Percentiles rank a stretch among this genome's conserved stretches.
phyloP scores from a whole-genome alignment of 768 basidiomycete species.

The Cystofilobasidium ferigula region DNA sequence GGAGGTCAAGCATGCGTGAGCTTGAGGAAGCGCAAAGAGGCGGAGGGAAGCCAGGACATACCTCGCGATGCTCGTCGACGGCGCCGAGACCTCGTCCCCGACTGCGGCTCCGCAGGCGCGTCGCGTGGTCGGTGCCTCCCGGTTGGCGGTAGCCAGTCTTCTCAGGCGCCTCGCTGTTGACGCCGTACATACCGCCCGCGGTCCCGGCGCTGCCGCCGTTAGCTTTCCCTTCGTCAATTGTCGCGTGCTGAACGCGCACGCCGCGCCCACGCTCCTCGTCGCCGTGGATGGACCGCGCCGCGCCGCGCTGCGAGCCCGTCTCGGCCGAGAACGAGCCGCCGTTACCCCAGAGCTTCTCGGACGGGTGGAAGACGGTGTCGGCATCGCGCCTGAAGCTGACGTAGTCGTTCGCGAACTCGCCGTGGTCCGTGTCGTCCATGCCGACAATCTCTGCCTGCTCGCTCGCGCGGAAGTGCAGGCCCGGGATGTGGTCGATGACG shows the following conservation, averaged over 20 bases:
- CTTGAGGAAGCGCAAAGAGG: background rate
- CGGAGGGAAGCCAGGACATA: background rate
- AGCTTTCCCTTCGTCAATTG: constrained; percentile 15
- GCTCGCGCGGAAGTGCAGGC: constrained; percentile 51
- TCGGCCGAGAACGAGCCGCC: background rate
- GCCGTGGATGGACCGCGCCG: background rate
- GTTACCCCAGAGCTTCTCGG: background rate
- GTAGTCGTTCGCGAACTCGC: constrained; percentile 21
- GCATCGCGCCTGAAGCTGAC: constrained; percentile 14
- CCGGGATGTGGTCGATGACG: constrained; percentile 79
- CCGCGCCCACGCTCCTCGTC: background rate
- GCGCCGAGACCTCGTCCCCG: background rate
- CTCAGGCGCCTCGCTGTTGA: constrained; percentile 4
- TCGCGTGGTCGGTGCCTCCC: background rate
- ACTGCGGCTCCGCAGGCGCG: constrained; percentile 4
- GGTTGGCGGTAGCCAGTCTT: constrained; percentile 1
- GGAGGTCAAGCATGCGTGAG: background rate
- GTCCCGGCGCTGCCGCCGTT: background rate
- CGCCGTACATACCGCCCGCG: too few relatives aligned
- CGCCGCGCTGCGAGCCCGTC: background rate
- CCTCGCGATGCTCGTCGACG: background rate
- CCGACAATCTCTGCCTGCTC: constrained; percentile 52
- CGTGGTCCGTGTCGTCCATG: constrained; percentile 53
- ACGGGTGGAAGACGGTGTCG: constrained; percentile 11
- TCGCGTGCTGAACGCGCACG: background rate